Evolutionary conservation across 2,329 filamentous ascomycete genomes (phyloP), one percentile per base, ranked within the genome.

Genomic region (Colletotrichum lindemuthianum): DNA sequence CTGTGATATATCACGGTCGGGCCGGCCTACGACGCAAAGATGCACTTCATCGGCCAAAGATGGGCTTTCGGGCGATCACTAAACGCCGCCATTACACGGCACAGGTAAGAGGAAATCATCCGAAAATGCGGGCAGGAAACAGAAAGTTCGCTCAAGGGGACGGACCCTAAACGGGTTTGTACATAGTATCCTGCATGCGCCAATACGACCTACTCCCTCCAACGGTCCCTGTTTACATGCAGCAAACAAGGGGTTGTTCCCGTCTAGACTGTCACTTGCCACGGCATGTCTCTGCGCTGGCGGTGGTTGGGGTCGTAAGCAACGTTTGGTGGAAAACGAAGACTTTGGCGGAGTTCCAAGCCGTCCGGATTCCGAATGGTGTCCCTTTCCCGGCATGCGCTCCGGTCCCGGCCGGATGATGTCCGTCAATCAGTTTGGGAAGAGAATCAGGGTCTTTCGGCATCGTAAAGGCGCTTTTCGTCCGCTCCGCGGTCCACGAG

Each of bases 111-210:
- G 10, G 13, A 33, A 48, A 16, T 43, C 8, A 53, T 43, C 60
- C 60, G 55, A 44, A 54, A 60, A 44, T 13, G 58, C 51, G 58
- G 58, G 33, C 40, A 50, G 40, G 24, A 34, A 41, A 10, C 16
- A 36, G 24, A 59, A 39, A 16, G 34, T 10, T 39, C 50, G 45
- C 40, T 65, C 47, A 15, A 61, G 34, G 39, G 32, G 13, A 65
- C 56, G 61, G 51, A 58, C 61, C 61, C 54, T 47, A 48, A 49
- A 48, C 41, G 60, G 55, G 15, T 55, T 41, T 61, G 39, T 24
- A 24, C 24, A 24, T 24, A 4, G 24, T 60, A 45, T 43, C 59
- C 59, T 47, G 40, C 51, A 65, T 52, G 51, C 61, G 39, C 56
- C 58, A 43, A 65, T 61, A 48, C 47, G 36, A 59, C 61, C 47